Evolutionary conservation across 2,329 filamentous ascomycete genomes (phyloP), one percentile per base, ranked within the genome.

Genomic region (Epichloe elymi): DNA sequence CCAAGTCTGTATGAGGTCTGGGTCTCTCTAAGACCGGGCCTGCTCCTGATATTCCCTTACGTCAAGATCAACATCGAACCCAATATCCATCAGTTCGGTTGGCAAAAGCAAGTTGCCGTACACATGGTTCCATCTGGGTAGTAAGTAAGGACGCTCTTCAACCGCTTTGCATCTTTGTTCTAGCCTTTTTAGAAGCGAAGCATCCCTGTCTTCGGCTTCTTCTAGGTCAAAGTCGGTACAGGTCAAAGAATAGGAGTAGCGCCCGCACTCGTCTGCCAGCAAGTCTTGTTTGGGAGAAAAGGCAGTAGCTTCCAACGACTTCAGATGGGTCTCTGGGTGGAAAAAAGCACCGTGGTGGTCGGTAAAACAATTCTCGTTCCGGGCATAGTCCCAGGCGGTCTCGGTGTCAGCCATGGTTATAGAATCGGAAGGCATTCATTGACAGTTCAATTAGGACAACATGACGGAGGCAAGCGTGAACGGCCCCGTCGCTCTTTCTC

Each of bases 341-440:
- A 63, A 68, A 0, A 60, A 63, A 2, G 48, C n/a, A 2, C 35
- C 52, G 36, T 23, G 54, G 33, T 66, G 53, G 39, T 62, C 50
- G 19, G 38, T 43, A 33, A 68, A 65, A 48, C 62, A 68, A 14
- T 42, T 41, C 4, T 61, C 55, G 19, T 49, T 44, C 20, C 55
- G 57, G 10, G 59, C 65, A 38, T 65, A 67, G 19, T 60, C 14
- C 19, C 33, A 37, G 1, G 48, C 40, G 5, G 40, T 44, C 33
- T 19, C 35, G 12, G 35, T 35, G n/a, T 42, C 33, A 10, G 33
- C 20, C 48, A 49, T 49, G 8, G 35, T 48, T 14, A 30, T n/a
- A 14, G n/a, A 15, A 5, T 26, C 12, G 45, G 15, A 33, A 17
- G 37, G 20, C 14, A 40, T 46, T 46, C 20, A 40, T 40, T 15